Evolutionary conservation across 2,329 filamentous ascomycete species (phyloP), one percentile per base, ranked within the genome.

Genomic region (Pseudofabraea citricarpa): DNA sequence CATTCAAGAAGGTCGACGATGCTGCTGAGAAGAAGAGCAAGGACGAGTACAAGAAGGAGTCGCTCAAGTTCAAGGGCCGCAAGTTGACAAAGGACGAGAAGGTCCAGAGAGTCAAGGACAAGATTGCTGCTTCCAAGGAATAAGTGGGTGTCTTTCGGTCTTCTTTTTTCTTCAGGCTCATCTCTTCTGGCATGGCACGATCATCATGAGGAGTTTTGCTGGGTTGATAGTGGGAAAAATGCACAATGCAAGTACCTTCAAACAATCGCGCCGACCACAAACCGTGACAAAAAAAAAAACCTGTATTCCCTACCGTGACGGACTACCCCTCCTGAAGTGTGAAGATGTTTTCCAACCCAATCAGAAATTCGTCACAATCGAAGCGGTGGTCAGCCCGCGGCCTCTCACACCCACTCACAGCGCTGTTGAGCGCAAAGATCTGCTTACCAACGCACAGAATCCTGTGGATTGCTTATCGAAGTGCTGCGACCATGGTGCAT

Each of bases 11-110:
- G 84, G 79, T 74, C 58, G 85, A 81, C 61, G 69, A 67, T 53
- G 82, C 79, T 44, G 86, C 69, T 44, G 73, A 86, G 73, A 90
- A 95, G 85, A 97, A 97, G 88, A 77, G 72, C 77, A 97, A 96
- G 85, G 91, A 91, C 54, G 81, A 96, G 77, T 94, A 87, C 87
- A 95, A 95, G 85, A 78, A 79, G 57, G 90, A 95, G 81, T 90
- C 87, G 69, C 81, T 89, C 78, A 95, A 97, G 83, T 89, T 81
- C 86, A 81, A 74, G 70, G 71, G 73, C 61, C 61, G 63, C 62
- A 95, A 95, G 83, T 79, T 90, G 58, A 83, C 79, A 70, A 85
- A 83, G 77, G 90, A 79, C 44, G 75, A 97, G 87, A 89, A 83
- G 76, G 73, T 85, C 68, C 77, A 83, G 71, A 80, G 83, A 59